Evolutionary conservation across 2,329 filamentous ascomycete species (phyloP).

Genomic region (Aspergillus uvarum): DNA sequence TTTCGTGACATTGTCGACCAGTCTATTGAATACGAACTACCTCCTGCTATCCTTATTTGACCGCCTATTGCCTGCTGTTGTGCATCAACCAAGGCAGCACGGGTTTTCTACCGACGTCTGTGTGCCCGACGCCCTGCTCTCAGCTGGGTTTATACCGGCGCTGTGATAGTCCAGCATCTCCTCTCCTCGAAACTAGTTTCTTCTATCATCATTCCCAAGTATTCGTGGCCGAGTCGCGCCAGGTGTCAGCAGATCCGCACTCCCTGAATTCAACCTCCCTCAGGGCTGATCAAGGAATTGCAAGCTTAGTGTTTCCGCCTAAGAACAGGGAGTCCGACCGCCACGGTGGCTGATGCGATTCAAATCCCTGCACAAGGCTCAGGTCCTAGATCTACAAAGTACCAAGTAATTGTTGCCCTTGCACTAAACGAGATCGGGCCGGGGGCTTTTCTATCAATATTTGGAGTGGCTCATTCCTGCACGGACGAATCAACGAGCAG

Average conservation of each 20-base stretch:
- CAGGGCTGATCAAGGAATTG: constrained; percentile 5
- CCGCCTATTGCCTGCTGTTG: constrained; percentile 18
- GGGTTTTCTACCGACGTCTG: constrained; percentile 13
- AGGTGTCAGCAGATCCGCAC: constrained; percentile 9
- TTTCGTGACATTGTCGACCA: constrained; percentile 7
- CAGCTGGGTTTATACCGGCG: constrained; percentile 2
- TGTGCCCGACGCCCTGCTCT: constrained; percentile 25
- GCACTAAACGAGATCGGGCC: constrained; percentile 26
- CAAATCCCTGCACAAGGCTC: constrained; percentile 23
- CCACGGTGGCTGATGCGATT: constrained; percentile 21
- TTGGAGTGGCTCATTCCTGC: constrained; percentile 8
- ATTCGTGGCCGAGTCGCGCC: constrained; percentile 6
- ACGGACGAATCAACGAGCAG: constrained; percentile 10
- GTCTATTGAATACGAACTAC: neutral
- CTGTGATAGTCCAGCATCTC: neutral
- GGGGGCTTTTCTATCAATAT: constrained; percentile 11
- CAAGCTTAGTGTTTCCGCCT: constrained; percentile 8
- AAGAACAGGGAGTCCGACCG: constrained; percentile 18
- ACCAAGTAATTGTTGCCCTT: constrained; percentile 1
- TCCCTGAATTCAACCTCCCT: neutral
- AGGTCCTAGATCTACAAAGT: constrained; percentile 17
- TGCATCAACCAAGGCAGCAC: constrained; percentile 8
- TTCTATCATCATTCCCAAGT: neutral
- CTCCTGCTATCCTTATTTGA: constrained; percentile 12
- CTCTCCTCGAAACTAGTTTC: neutral